These are phyloP conservation scores for Ensete glaucum DNA, from an alignment of 176 grass and related monocot species.

Conservation along the genomic window DNA sequence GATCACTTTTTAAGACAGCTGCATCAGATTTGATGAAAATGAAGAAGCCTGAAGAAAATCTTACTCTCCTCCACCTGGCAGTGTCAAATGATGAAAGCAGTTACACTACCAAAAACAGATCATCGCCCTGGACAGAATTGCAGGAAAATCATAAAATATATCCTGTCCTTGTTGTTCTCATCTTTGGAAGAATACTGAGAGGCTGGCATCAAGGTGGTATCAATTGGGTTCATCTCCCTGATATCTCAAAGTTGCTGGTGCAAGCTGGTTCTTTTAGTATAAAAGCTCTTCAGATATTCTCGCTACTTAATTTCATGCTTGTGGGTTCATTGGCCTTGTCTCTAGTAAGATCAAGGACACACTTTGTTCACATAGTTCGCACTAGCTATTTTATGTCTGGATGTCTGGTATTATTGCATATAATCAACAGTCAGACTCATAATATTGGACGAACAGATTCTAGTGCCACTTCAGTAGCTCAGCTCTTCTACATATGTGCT, in stretches of 20 bases:
- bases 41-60: conserved; percentile 15
- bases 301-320: conserved; percentile 37
- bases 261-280: conserved; percentile 46
- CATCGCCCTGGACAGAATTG: not conserved
- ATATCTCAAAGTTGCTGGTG: conserved; percentile 71
- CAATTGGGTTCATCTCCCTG: conserved; percentile 84
- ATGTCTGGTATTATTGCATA: conserved; percentile 61
- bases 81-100: not conserved
- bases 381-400: conserved; percentile 38
- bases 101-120: not conserved
- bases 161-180: conserved; percentile 50
- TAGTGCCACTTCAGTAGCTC: conserved; percentile 51
- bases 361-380: conserved; percentile 37
- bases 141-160: conserved; percentile 27
- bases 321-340: conserved; percentile 39
- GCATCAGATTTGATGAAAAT: conserved; percentile 26
- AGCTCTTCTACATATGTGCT: conserved; percentile 41
- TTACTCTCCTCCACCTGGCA: not conserved
- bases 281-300: conserved; percentile 56
- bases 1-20: conserved; percentile 27
- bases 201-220: conserved; percentile 95
- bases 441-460: conserved; percentile 27
- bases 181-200: conserved; percentile 78
- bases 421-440: conserved; percentile 33
- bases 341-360: conserved; percentile 25